Base-by-base conservation (phyloP, 1,284 basidiomycete species). In the Pseudozyma sp. region DNA sequence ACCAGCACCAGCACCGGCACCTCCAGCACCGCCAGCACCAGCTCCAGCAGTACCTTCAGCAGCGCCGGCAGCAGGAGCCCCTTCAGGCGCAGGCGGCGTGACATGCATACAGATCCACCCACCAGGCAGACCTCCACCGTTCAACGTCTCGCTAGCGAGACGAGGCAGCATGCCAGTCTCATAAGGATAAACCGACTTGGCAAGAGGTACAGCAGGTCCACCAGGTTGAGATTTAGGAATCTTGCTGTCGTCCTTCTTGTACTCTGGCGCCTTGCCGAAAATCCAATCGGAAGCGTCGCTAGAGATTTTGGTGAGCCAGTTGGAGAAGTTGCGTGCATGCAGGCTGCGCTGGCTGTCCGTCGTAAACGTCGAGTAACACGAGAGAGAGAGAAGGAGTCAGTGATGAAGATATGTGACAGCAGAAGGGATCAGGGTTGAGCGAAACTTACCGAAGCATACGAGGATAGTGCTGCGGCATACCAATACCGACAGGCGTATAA, bases 161-260 rank as follows among this genome's bases (percentile, higher is more conserved):
- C 66, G 48, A 7, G 71, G 71, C 2, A 75, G 16, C 66, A 70
- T 75, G 13, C 71, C 71, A 5, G 67, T 70, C 0, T 52, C 59
- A 25, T 70, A 75, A 1, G 71, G 71, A 38, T 75, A 75, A 5
- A 57, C 62, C 59, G 63, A 70, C 52, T 65, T 64, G 25, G 36
- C 51, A 47, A 70, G 25, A 31, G 25, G 25, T 45, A 70, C 58
- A 6, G 52, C 10, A 0, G 59, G 56, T 1, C 63, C 63, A 1
- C 71, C 67, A 1, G 50, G 49, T 1, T 12, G 31, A 0, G 71
- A 40, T 8, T 75, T 52, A 40, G 71, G 67, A 10, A 59, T 36
- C 3, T 53, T 19, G 5, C 8, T 48, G 1, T 42, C 19, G 35
- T 59, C 54, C 31, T 48, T 35, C 31, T 19, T 10, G 1, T 62